A percentile compares a stretch with the other conserved stretches of the same genome.
Conservation (phyloP, 2,329 filamentous ascomycete species). For the Exserohilum rostratum region DNA sequence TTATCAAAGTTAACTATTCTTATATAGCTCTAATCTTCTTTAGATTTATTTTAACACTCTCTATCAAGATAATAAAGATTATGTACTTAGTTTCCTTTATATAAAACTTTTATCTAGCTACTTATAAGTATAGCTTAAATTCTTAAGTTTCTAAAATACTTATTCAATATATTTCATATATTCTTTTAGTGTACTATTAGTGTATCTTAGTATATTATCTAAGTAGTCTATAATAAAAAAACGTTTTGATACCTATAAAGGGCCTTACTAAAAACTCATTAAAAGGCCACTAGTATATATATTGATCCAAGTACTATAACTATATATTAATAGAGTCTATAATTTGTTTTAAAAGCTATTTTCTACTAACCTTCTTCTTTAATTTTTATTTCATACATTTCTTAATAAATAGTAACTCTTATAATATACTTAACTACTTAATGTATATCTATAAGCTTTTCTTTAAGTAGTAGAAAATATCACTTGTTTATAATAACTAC, state of each 20-base stretch:
- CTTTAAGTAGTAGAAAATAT: no score
- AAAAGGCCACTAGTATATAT: neutral
- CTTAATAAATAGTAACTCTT: neutral
- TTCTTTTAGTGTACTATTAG: neutral
- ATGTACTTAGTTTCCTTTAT: slow-evolving; percentile 44
- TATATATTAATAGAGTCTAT: neutral
- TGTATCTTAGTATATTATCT: neutral
- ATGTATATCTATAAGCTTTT: no score
- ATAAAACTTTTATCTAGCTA: slow-evolving; percentile 39
- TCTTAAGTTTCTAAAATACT: slow-evolving; percentile 27
- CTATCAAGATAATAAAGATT: slow-evolving; percentile 34
- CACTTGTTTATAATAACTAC: neutral
- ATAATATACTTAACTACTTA: neutral
- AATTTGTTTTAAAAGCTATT: neutral
- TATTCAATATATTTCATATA: slow-evolving; percentile 21
- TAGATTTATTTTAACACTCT: slow-evolving; percentile 34
- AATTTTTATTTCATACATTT: neutral
- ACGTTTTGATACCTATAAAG: neutral
- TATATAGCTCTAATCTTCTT: slow-evolving; percentile 31
- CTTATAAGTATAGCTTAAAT: slow-evolving; percentile 23
- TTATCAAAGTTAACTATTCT: slow-evolving; percentile 27
- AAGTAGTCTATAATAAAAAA: neutral
- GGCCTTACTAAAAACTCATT: neutral
- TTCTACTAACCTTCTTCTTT: neutral
- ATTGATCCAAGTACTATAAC: no score